These are phyloP conservation scores for Tylopilus sp. DNA, from an alignment of 1,284 basidiomycete genomes.

Conservation along the genomic window DNA sequence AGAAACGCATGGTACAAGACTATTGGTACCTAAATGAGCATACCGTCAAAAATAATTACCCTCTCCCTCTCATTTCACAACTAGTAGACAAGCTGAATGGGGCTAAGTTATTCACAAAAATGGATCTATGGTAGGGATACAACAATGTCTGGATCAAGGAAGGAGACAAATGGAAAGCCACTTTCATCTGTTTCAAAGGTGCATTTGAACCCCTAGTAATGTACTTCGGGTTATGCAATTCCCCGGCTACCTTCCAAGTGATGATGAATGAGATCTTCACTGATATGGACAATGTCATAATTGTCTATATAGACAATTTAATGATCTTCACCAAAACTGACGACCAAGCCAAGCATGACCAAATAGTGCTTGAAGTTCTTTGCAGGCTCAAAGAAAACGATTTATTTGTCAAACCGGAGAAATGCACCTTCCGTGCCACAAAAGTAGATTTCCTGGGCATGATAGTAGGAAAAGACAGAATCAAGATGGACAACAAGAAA, in stretches of 20 bases:
- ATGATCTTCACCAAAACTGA: not conserved
- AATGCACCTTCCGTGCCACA: not conserved
- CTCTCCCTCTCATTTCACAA: not conserved
- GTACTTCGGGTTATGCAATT: not conserved
- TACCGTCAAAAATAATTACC: not conserved
- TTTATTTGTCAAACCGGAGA: not conserved
- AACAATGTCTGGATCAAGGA: not conserved
- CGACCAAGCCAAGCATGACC: rapidly evolving
- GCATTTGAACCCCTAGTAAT: not conserved
- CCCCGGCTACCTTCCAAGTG: not conserved
- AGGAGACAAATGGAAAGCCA: not conserved
- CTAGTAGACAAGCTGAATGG: not conserved
- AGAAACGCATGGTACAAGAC: not conserved
- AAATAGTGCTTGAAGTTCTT: not conserved
- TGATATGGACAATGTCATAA: too few relatives aligned
- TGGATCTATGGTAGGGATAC: not conserved
- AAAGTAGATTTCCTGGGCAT: not conserved
- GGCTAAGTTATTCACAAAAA: not conserved
- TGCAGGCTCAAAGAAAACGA: not conserved
- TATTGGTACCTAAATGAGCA: not conserved
- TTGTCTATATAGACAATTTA: not conserved
- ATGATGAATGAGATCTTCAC: too few relatives aligned
- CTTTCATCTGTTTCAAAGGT: too few relatives aligned
- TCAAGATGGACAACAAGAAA: not conserved
- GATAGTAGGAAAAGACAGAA: not conserved